Conservation (phyloP, 192 early-diverging fungal genomes). For the Coemansia sp. region DNA sequence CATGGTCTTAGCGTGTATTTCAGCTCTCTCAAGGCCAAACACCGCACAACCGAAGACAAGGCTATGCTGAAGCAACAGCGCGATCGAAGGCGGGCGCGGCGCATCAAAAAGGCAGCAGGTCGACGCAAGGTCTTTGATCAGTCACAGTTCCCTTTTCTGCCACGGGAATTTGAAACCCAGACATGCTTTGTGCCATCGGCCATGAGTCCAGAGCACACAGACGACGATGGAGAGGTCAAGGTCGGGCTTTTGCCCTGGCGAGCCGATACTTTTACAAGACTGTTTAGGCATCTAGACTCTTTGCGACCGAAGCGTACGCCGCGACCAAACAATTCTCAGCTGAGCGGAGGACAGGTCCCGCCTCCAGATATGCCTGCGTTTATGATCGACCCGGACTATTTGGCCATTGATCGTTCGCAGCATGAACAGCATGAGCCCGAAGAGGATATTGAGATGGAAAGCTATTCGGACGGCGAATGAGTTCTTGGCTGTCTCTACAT, state of each 20-base stretch:
- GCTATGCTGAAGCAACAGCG: constrained; percentile 56
- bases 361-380: constrained; percentile 35
- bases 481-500: constrained; percentile 4
- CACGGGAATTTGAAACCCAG: constrained; percentile 28
- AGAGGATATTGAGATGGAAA: constrained; percentile 49
- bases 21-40: constrained; percentile 54
- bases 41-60: constrained; percentile 52
- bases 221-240: constrained; percentile 51
- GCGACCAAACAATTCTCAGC: constrained; percentile 28
- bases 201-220: constrained; percentile 54
- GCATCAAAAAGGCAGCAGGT: constrained; percentile 48
- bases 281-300: constrained; percentile 47
- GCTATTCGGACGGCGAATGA: constrained; percentile 23
- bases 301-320: constrained; percentile 52
- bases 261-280: constrained; percentile 21
- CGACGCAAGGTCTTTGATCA: constrained; percentile 48
- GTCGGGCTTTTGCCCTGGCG: constrained; percentile 52
- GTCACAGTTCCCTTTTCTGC: constrained; percentile 45
- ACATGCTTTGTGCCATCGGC: constrained; percentile 41
- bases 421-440: constrained; percentile 25
- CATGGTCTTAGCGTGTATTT: constrained; percentile 55
- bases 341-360: constrained; percentile 25
- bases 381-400: constrained; percentile 36
- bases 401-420: constrained; percentile 27
- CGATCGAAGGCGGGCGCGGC: constrained; percentile 42